phyloP scores from a whole-genome alignment of 1,284 basidiomycete species.

The Violaceomyces palustris region DNA sequence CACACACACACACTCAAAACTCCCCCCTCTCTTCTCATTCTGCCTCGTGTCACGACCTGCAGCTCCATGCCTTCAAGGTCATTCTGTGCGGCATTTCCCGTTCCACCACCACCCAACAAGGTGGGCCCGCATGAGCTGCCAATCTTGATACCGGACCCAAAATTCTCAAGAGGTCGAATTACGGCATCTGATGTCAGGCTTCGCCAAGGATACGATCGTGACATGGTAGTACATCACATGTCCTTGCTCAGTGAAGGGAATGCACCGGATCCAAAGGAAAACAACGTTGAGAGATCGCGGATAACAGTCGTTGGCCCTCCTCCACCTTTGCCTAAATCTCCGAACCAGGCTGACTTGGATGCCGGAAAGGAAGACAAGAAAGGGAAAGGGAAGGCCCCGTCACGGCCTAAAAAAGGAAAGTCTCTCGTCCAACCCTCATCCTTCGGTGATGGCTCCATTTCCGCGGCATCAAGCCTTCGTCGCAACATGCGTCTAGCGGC shows the following conservation, averaged over 20 bases:
- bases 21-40: no score
- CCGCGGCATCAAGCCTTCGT: no score
- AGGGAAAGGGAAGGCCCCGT: background rate
- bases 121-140: slow-evolving; percentile 35
- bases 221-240: slow-evolving; percentile 33
- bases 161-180: background rate
- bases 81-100: slow-evolving; percentile 43
- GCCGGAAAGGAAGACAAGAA: background rate
- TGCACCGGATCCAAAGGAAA: slow-evolving; percentile 29
- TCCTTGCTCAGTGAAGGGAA: slow-evolving; percentile 32
- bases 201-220: slow-evolving; percentile 39
- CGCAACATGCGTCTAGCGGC: no score
- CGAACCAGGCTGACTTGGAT: background rate
- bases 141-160: slow-evolving; percentile 4
- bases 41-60: no score
- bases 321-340: slow-evolving; percentile 7
- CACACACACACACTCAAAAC: no score
- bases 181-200: slow-evolving; percentile 11
- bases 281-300: slow-evolving; percentile 46
- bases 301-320: slow-evolving; percentile 47
- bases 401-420: no score
- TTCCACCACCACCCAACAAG: slow-evolving; percentile 25
- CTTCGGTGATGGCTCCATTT: no score
- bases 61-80: slow-evolving; percentile 47
- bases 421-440: no score